Evolutionary conservation across 306 rosid genomes (phyloP).

Genomic region (Prunus kanzakura): DNA sequence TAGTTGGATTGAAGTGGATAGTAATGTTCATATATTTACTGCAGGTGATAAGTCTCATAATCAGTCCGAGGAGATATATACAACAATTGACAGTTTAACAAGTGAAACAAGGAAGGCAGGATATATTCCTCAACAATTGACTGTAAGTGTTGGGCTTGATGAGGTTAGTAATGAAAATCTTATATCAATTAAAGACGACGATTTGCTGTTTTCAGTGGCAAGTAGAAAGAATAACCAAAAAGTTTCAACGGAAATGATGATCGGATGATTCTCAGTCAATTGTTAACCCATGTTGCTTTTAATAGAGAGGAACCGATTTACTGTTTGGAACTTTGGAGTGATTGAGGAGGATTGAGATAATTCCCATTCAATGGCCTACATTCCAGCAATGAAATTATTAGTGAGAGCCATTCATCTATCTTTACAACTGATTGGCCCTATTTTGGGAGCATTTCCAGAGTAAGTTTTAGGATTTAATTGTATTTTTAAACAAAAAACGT

Average conservation of each 20-base stretch:
- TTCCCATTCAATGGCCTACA: neutral
- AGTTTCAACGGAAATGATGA: neutral
- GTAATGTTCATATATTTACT: slow-evolving; percentile 19
- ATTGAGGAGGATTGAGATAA: neutral
- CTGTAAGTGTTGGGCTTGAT: neutral
- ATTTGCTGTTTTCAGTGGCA: neutral
- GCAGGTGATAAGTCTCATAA: slow-evolving; percentile 35
- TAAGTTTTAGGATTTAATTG: neutral
- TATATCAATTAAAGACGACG: neutral
- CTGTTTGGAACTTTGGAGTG: neutral
- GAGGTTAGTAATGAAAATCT: slow-evolving; percentile 2
- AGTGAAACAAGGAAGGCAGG: slow-evolving; percentile 16
- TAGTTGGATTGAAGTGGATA: slow-evolving; percentile 43
- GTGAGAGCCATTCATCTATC: neutral
- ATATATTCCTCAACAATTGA: slow-evolving; percentile 13
- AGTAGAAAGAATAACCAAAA: neutral
- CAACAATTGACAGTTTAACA: slow-evolving; percentile 27
- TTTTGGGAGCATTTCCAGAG: neutral
- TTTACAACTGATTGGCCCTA: neutral
- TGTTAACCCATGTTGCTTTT: neutral
- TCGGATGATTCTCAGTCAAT: neutral
- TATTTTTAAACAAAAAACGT: neutral
- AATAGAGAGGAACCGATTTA: neutral
- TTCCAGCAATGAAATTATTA: neutral
- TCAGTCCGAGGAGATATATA: slow-evolving; percentile 27